phyloP scores from a whole-genome alignment of 2,329 filamentous ascomycete genomes.

The Aquanectria penicillioides region DNA sequence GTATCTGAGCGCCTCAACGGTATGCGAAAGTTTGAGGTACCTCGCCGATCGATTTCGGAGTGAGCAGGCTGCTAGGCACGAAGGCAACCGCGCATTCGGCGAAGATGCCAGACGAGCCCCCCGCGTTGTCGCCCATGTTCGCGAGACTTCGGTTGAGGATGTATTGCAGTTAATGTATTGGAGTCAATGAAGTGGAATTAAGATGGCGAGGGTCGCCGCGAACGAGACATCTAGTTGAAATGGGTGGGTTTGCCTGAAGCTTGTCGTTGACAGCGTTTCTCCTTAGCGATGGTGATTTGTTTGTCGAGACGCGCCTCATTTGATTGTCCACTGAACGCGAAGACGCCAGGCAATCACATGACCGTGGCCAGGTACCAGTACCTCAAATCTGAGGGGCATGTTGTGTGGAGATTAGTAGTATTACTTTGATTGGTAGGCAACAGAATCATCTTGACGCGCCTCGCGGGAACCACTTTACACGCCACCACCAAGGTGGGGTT shows the following conservation, averaged over 20 bases:
- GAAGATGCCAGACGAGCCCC: conserved; percentile 46
- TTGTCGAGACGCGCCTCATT: conserved; percentile 23
- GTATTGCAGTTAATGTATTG: background rate
- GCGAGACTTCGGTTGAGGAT: background rate
- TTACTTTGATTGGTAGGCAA: conserved; percentile 14
- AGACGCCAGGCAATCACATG: conserved; percentile 50
- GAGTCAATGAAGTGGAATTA: conserved; percentile 17
- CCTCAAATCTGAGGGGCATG: background rate
- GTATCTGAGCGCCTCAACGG: background rate
- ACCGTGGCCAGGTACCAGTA: conserved; percentile 16
- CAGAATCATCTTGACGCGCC: conserved; percentile 15
- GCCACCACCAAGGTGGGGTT: conserved; percentile 17
- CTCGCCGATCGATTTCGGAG: conserved; percentile 53
- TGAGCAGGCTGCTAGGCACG: conserved; percentile 53
- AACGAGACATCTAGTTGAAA: conserved; percentile 27
- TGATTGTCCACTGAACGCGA: conserved; percentile 46
- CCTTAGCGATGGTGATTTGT: conserved; percentile 21
- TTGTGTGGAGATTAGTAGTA: background rate
- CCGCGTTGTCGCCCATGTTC: conserved; percentile 45
- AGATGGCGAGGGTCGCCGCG: background rate
- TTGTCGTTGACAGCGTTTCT: background rate
- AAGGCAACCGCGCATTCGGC: conserved; percentile 57
- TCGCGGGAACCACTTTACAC: conserved; percentile 28
- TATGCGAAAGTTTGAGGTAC: conserved; percentile 39
- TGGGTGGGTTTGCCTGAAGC: background rate